Base-by-base conservation (phyloP, 1,139 yeast genomes). In the Lodderomyces pseudojiufengensis region DNA sequence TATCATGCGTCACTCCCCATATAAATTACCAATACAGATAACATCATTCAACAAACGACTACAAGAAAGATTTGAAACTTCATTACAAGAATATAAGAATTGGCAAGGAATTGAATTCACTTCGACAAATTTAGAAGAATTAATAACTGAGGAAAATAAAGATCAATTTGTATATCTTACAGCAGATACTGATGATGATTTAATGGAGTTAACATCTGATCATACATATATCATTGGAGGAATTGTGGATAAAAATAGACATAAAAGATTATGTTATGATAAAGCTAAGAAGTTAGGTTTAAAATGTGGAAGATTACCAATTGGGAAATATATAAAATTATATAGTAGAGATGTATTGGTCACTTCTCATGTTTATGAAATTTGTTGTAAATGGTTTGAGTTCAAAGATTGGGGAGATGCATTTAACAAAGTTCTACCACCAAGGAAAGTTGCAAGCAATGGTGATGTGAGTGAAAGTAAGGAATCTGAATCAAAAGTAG, bases 211-310 rank as follows among this genome's bases (percentile, higher is more conserved):
- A 34, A 80, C 82, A 42, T 76, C 80, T 4, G 82, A 80, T 4
- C 71, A 73, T 56, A 84, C 94, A 0, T 92, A 92, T 50, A 76
- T 90, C 32, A 80, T 92, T 36, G 98, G 98, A 8, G 98, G 98
- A 0, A 90, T 92, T 37, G 97, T 92, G 7, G 98, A 92, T 58
- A 92, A 90, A 59, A 95, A 95, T 45, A 74, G 97, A 48, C 84
- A 92, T 65, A 90, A 90, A 59, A 70, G 72, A 44, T 61, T 92
- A 34, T 92, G 98, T 59, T 71, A 78, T 39, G 73, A 84, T 46
- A 92, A 90, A 57, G 98, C 98, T 1, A 72, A 78, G 46, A 63
- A 70, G 42, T 64, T 85, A 48, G 88, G 88, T 0, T 69, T 92
- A 15, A 59, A 67, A 31, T 86, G 95, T 4, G 92, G 81, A 15